Conservation (phyloP, 2,329 filamentous ascomycete genomes). For the Corynespora cassiicola region DNA sequence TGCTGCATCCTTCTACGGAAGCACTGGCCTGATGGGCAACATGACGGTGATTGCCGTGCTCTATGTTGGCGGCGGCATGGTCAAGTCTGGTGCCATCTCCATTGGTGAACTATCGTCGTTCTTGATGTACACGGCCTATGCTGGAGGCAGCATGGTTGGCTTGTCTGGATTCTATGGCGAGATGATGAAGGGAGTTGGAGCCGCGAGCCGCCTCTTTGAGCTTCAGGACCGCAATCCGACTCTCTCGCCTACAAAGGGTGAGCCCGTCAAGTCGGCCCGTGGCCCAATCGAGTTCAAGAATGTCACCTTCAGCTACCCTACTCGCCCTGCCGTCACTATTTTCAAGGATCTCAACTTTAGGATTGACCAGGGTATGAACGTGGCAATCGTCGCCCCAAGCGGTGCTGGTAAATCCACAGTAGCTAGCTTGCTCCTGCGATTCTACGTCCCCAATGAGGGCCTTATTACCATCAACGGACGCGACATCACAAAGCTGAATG, state of each 20-base stretch:
- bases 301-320: slow-evolving; percentile 90
- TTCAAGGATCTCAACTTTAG: slow-evolving; percentile 89
- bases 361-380: slow-evolving; percentile 91
- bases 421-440: slow-evolving; percentile 85
- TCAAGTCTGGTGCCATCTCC: slow-evolving; percentile 82
- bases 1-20: slow-evolving; percentile 87
- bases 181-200: slow-evolving; percentile 98
- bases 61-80: slow-evolving; percentile 88
- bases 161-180: slow-evolving; percentile 97
- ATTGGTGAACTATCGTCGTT: slow-evolving; percentile 95
- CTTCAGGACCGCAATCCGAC: slow-evolving; percentile 87
- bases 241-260: slow-evolving; percentile 85
- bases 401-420: slow-evolving; percentile 97
- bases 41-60: slow-evolving; percentile 93
- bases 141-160: slow-evolving; percentile 86
- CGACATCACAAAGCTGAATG: slow-evolving; percentile 86
- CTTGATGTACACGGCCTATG: slow-evolving; percentile 96
- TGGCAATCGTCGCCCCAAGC: slow-evolving; percentile 94
- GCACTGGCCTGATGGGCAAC: slow-evolving; percentile 90
- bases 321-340: slow-evolving; percentile 86
- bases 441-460: slow-evolving; percentile 84
- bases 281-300: slow-evolving; percentile 88
- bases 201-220: slow-evolving; percentile 94
- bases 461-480: slow-evolving; percentile 82
- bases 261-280: slow-evolving; percentile 80